These are phyloP conservation scores for Harrya chromipes DNA, from an alignment of 768 basidiomycete genomes.

Conservation along the genomic window DNA sequence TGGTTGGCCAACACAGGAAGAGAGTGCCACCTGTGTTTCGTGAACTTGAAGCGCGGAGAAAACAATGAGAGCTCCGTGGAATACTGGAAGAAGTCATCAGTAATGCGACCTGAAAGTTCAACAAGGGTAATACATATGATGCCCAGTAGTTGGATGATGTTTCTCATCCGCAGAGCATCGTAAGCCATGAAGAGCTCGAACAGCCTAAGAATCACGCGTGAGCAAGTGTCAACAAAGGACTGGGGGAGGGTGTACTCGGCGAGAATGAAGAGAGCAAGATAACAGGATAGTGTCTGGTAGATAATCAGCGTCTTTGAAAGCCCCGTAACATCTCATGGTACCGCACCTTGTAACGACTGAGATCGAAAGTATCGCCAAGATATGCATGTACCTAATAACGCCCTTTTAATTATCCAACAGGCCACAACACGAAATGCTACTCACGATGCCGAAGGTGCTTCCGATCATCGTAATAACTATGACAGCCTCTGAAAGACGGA, in stretches of 20 bases:
- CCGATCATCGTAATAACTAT: slow-evolving; percentile 74
- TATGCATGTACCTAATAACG: slow-evolving; percentile 47
- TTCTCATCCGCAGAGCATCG: slow-evolving; percentile 78
- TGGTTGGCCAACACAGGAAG: slow-evolving; percentile 16
- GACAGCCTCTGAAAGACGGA: slow-evolving; percentile 55
- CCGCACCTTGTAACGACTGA: slow-evolving; percentile 51
- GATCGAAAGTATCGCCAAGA: slow-evolving; percentile 17
- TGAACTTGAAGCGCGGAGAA: slow-evolving; percentile 75
- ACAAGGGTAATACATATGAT: slow-evolving; percentile 54
- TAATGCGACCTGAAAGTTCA: background rate
- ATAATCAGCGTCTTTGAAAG: slow-evolving; percentile 11
- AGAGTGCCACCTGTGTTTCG: slow-evolving; percentile 65
- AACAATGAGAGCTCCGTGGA: slow-evolving; percentile 72
- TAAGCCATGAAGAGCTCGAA: slow-evolving; percentile 80
- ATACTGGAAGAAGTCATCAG: slow-evolving; percentile 38
- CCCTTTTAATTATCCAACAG: slow-evolving; percentile 1
- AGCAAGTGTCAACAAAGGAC: background rate
- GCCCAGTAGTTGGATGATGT: slow-evolving; percentile 74
- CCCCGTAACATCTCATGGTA: background rate
- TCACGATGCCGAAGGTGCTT: slow-evolving; percentile 63
- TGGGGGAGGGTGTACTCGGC: slow-evolving; percentile 57
- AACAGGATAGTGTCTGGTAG: slow-evolving; percentile 73
- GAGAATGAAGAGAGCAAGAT: slow-evolving; percentile 77
- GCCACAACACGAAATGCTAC: slow-evolving; percentile 18
- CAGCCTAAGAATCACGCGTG: slow-evolving; percentile 42